A percentile compares a stretch with the other conserved stretches of the same genome.
phyloP scores from a whole-genome alignment of 179 eudicot species.

The Silene coronaria region DNA sequence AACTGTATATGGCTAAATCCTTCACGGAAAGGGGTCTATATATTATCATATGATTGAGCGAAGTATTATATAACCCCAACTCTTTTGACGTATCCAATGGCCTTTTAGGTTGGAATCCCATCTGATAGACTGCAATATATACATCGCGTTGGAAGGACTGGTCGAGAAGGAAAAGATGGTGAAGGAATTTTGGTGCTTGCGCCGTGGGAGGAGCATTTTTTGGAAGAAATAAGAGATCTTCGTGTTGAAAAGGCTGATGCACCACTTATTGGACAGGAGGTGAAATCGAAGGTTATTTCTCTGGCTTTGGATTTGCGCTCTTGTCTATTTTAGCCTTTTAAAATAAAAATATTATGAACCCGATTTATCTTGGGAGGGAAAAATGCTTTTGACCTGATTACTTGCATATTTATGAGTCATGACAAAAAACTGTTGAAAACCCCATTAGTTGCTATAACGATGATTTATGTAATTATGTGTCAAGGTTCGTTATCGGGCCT shows the following conservation, averaged over 20 bases:
- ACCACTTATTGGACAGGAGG: constrained; percentile 44
- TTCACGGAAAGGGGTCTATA: background rate
- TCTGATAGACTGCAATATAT: constrained; percentile 73
- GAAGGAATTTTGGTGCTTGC: constrained; percentile 81
- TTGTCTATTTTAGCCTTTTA: constrained; percentile 2
- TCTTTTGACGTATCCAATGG: background rate
- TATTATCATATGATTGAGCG: background rate
- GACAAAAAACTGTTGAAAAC: too few species aligned
- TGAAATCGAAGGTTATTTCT: constrained; percentile 49
- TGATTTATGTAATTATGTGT: too few species aligned
- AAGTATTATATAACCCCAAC: background rate
- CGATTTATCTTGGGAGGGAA: background rate
- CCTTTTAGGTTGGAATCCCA: constrained; percentile 71
- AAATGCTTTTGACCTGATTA: background rate
- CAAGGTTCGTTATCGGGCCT: too few species aligned
- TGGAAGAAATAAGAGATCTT: constrained; percentile 65
- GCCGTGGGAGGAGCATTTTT: constrained; percentile 84
- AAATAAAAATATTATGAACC: background rate
- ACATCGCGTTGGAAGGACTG: constrained; percentile 91
- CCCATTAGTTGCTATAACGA: too few species aligned
- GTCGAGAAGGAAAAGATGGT: constrained; percentile 86
- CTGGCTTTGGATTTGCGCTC: background rate
- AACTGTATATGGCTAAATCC: background rate
- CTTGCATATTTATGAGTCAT: background rate
- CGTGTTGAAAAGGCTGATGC: constrained; percentile 50